These are phyloP conservation scores for Fusarium napiforme DNA, from an alignment of 2,329 filamentous ascomycete species.

Conservation along the genomic window DNA sequence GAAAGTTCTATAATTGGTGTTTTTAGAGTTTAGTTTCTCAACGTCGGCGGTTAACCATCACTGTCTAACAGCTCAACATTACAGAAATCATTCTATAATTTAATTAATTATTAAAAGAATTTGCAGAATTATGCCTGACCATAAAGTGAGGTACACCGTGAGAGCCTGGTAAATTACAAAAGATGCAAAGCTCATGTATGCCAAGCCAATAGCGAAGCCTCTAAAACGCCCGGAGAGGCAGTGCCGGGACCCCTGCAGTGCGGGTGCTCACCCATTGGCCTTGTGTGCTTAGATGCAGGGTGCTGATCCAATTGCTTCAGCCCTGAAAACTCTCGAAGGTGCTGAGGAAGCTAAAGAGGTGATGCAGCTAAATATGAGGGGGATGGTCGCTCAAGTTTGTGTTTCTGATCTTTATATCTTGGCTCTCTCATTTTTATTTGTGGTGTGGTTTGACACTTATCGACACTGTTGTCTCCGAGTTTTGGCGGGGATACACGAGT, in stretches of 20 bases:
- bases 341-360: not conserved
- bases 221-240: conserved; percentile 17
- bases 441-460: not conserved
- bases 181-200: not conserved
- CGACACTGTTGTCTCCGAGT: not conserved
- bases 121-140: not conserved
- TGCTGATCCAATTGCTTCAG: not conserved
- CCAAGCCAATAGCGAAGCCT: not conserved
- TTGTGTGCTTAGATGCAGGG: not conserved
- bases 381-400: not conserved
- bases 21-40: not conserved
- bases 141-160: rapidly evolving
- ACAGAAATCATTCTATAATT: not conserved
- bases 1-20: not conserved
- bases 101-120: too few species aligned
- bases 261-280: not conserved
- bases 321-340: not conserved
- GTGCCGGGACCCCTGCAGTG: conserved; percentile 2
- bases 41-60: not conserved
- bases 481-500: not conserved
- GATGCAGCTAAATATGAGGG: conserved; percentile 11
- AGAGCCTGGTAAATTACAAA: not conserved
- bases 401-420: not conserved
- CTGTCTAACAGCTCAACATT: not conserved
- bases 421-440: not conserved